Evolutionary conservation across 345 rosid species (phyloP).

Genomic region (Carallia brachiata): DNA sequence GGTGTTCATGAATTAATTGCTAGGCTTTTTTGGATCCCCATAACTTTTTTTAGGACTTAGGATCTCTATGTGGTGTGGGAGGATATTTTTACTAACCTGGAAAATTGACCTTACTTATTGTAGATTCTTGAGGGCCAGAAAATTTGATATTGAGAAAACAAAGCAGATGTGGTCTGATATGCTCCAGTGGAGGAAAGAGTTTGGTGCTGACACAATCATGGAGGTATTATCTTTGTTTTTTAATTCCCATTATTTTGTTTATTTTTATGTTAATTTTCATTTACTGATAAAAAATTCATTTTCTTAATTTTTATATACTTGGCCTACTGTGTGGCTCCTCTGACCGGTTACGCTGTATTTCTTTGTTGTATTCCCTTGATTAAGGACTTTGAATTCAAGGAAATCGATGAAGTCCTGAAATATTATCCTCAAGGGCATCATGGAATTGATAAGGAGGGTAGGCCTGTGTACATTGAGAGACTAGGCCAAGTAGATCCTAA

Average conservation of each 20-base stretch:
- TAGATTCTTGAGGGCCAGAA: constrained; percentile 93
- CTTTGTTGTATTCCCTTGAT: constrained; percentile 9
- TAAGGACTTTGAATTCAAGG: constrained; percentile 80
- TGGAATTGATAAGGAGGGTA: constrained; percentile 89
- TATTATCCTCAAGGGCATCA: constrained; percentile 94
- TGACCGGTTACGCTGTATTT: constrained; percentile 4
- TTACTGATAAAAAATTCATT: too few relatives aligned
- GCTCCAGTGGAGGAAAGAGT: constrained; percentile 89
- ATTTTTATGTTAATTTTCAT: not conserved
- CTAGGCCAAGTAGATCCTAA: constrained; percentile 77
- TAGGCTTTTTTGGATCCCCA: too few relatives aligned
- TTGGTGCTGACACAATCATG: constrained; percentile 64
- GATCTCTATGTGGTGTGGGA: not conserved
- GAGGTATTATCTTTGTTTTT: constrained; percentile 46
- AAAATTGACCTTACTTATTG: constrained; percentile 1
- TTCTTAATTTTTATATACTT: not conserved
- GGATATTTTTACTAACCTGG: constrained; percentile 5
- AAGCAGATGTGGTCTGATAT: constrained; percentile 95
- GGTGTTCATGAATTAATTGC: too few relatives aligned
- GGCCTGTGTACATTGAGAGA: constrained; percentile 91
- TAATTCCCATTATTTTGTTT: not conserved
- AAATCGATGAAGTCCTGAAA: constrained; percentile 58
- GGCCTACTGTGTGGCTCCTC: not conserved
- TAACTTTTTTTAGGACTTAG: not conserved
- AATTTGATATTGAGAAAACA: constrained; percentile 79